Percentiles rank a stretch among this genome's conserved stretches.
Evolutionary conservation across 2,329 filamentous ascomycete genomes (phyloP).

Genomic region (Sarocladiaceae sp.): DNA sequence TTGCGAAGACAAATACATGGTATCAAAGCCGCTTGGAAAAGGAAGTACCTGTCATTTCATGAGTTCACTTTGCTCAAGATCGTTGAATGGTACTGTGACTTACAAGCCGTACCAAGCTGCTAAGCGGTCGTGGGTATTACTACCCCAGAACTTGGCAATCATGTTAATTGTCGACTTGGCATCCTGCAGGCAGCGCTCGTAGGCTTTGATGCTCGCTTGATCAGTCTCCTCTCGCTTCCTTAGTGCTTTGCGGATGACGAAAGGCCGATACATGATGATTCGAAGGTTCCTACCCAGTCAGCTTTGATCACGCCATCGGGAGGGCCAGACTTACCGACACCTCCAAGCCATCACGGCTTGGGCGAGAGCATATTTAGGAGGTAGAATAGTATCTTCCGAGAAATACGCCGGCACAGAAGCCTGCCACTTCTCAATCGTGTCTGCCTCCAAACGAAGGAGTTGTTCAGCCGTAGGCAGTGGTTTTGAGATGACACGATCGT

Average conservation of each 20-base stretch:
- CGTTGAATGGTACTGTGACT: too few relatives aligned
- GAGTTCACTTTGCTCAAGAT: too few relatives aligned
- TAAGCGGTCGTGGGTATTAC: neutral
- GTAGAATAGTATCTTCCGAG: constrained; percentile 24
- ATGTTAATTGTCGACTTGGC: constrained; percentile 62
- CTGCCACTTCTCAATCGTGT: constrained; percentile 33
- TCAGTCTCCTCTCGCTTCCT: constrained; percentile 14
- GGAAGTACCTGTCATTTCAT: constrained; percentile 33
- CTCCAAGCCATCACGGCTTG: constrained; percentile 32
- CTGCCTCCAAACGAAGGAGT: constrained; percentile 34
- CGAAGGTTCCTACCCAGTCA: constrained; percentile 37
- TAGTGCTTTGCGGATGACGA: constrained; percentile 35
- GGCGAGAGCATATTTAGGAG: constrained; percentile 31
- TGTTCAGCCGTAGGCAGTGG: constrained; percentile 36
- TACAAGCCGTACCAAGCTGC: neutral
- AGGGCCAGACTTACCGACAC: constrained; percentile 26
- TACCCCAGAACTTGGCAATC: constrained; percentile 11
- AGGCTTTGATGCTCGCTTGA: constrained; percentile 17
- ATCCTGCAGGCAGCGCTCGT: constrained; percentile 59
- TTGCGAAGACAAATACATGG: constrained; percentile 43
- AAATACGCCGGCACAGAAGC: constrained; percentile 31
- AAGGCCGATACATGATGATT: constrained; percentile 41
- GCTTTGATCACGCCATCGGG: neutral
- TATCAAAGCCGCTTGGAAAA: constrained; percentile 45
- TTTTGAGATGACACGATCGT: constrained; percentile 39